Evolutionary conservation across 257 asterid genomes (phyloP).

Genomic region (Fraxinus quadrangulata): DNA sequence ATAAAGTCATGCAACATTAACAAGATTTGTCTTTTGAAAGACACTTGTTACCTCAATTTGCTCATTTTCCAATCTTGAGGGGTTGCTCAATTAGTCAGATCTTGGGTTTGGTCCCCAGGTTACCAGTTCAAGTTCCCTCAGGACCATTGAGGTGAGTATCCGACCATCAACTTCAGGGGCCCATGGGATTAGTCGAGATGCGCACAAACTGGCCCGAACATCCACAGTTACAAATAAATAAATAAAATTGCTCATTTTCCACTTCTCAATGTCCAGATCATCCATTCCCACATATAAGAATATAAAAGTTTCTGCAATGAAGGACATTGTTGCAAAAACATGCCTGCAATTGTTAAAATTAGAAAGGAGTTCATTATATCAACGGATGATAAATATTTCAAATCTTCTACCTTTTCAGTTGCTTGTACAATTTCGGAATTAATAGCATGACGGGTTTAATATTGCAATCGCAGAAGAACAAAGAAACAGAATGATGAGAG

Average conservation of each 20-base stretch:
- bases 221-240: too few species aligned
- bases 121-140: too few species aligned
- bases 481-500: not conserved
- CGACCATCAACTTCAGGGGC: too few species aligned
- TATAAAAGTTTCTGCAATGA: slow-evolving; percentile 85
- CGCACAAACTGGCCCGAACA: too few species aligned
- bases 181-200: too few species aligned
- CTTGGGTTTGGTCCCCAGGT: too few species aligned
- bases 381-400: slow-evolving; percentile 2
- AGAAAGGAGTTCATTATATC: slow-evolving; percentile 5
- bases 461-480: not conserved
- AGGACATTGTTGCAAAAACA: slow-evolving; percentile 82
- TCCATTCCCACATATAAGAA: slow-evolving; percentile 95
- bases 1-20: not conserved
- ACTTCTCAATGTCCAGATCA: slow-evolving; percentile 78
- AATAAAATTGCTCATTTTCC: slow-evolving; percentile 60
- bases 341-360: slow-evolving; percentile 56
- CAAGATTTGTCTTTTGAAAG: not conserved
- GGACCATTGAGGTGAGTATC: too few species aligned
- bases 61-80: slow-evolving; percentile 56
- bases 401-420: not conserved
- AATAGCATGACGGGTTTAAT: not conserved
- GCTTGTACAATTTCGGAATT: not conserved
- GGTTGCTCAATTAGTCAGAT: too few species aligned
- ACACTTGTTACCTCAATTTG: slow-evolving; percentile 55